Percentiles rank a stretch among this genome's conserved stretches.
phyloP scores from a whole-genome alignment of 441 rosid genomes.

The Hura crepitans region DNA sequence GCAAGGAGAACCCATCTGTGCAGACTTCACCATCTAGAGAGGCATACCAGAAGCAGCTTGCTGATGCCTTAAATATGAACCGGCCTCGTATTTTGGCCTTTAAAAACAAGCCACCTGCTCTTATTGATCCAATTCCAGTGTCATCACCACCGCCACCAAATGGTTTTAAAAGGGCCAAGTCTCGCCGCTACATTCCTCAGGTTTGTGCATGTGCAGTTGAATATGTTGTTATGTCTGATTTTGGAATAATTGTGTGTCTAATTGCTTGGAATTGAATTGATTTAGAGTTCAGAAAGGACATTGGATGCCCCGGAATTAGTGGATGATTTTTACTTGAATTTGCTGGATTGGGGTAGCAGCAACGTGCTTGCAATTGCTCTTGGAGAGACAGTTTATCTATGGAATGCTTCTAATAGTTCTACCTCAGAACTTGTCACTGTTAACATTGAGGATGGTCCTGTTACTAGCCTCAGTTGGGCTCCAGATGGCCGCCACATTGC shows the following conservation, averaged over 20 bases:
- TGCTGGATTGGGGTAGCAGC: constrained; percentile 66
- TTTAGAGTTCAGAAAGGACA: constrained; percentile 57
- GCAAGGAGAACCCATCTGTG: constrained; percentile 32
- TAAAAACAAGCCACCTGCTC: constrained; percentile 58
- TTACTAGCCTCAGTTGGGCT: constrained; percentile 78
- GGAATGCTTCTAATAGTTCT: constrained; percentile 61
- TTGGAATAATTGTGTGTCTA: constrained; percentile 7
- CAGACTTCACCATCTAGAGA: constrained; percentile 55
- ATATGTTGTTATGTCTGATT: neutral
- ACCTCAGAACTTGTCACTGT: constrained; percentile 61
- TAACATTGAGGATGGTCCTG: constrained; percentile 59
- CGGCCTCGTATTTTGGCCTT: constrained; percentile 64
- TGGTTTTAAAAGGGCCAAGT: constrained; percentile 41
- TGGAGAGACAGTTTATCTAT: constrained; percentile 52
- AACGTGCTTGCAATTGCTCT: constrained; percentile 73
- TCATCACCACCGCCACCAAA: constrained; percentile 20
- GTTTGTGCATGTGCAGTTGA: constrained; percentile 18
- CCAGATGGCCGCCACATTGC: constrained; percentile 71
- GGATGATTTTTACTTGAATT: constrained; percentile 68
- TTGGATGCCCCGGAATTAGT: constrained; percentile 66
- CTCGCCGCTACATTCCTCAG: constrained; percentile 60
- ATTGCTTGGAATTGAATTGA: too few species aligned
- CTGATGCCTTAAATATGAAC: constrained; percentile 58
- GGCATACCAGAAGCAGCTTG: constrained; percentile 61
- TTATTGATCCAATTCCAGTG: constrained; percentile 30